Conservation (phyloP, 2,329 filamentous ascomycete genomes). For the Pyrenochaeta sp. region DNA sequence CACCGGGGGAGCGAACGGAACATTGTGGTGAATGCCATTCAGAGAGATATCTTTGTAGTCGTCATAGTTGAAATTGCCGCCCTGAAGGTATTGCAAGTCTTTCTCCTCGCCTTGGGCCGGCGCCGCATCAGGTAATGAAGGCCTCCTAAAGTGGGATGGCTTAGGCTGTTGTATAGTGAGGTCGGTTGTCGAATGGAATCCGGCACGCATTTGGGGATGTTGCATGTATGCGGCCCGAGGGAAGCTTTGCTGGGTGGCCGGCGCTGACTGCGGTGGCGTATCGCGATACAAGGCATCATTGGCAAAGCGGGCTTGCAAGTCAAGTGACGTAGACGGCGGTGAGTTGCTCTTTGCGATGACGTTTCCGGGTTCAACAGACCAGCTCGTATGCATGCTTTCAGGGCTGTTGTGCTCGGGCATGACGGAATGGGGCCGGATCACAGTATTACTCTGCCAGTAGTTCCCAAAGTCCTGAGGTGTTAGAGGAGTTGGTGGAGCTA, state of each 20-base stretch:
- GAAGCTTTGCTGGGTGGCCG: conserved; percentile 59
- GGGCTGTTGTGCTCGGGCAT: conserved; percentile 51
- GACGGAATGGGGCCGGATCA: conserved; percentile 37
- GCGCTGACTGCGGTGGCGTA: conserved; percentile 61
- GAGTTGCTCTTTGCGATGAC: conserved; percentile 49
- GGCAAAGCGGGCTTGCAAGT: conserved; percentile 39
- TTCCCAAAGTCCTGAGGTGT: conserved; percentile 54
- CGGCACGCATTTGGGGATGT: conserved; percentile 41
- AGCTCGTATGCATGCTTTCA: conserved; percentile 46
- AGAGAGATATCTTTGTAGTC: conserved; percentile 37
- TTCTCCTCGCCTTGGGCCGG: conserved; percentile 33
- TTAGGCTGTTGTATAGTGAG: conserved; percentile 47
- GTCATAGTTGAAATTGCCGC: conserved; percentile 40
- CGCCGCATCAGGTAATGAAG: conserved; percentile 45
- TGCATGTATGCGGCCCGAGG: conserved; percentile 48
- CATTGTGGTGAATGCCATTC: conserved; percentile 41
- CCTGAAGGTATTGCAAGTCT: conserved; percentile 34
- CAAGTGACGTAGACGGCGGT: conserved; percentile 57
- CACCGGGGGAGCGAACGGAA: conserved; percentile 43
- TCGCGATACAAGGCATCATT: conserved; percentile 52
- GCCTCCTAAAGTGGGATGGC: conserved; percentile 46
- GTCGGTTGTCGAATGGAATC: conserved; percentile 46
- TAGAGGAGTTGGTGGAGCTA: conserved; percentile 59
- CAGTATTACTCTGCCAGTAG: conserved; percentile 52
- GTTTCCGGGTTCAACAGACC: conserved; percentile 48